A percentile compares a stretch with the other conserved stretches of the same genome.
Evolutionary conservation across 306 rosid species (phyloP).

Genomic region (Inga laurina): DNA sequence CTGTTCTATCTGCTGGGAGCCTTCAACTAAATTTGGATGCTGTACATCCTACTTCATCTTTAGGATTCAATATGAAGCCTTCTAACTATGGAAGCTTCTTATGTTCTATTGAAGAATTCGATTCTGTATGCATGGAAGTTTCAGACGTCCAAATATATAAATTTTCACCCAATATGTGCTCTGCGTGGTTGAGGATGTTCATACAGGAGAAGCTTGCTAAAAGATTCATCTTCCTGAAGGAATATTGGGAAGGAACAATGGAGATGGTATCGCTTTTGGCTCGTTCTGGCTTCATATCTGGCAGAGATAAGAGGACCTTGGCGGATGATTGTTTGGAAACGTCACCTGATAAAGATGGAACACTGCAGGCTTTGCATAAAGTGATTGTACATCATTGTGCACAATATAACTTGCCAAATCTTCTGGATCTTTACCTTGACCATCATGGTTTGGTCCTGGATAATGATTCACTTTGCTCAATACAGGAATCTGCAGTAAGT

Average conservation of each 20-base stretch:
- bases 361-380: constrained; percentile 71
- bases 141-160: constrained; percentile 68
- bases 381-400: constrained; percentile 72
- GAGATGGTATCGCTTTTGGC: constrained; percentile 75
- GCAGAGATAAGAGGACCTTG: constrained; percentile 33
- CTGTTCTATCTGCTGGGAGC: constrained; percentile 61
- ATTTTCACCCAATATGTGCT: constrained; percentile 57
- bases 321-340: constrained; percentile 53
- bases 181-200: constrained; percentile 77
- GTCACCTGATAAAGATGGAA: constrained; percentile 43
- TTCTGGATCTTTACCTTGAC: constrained; percentile 91
- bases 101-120: constrained; percentile 79
- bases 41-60: constrained; percentile 53
- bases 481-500: constrained; percentile 88
- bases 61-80: constrained; percentile 56
- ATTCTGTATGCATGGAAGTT: constrained; percentile 71
- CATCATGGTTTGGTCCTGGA: constrained; percentile 61
- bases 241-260: constrained; percentile 84
- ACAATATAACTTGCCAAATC: constrained; percentile 72
- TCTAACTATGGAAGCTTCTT: constrained; percentile 60
- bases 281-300: constrained; percentile 72
- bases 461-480: constrained; percentile 60
- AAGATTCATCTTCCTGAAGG: constrained; percentile 76
- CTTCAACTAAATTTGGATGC: constrained; percentile 88
- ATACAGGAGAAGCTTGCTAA: constrained; percentile 79